phyloP scores from a whole-genome alignment of 768 basidiomycete genomes.

The Pleurotus pulmonarius region DNA sequence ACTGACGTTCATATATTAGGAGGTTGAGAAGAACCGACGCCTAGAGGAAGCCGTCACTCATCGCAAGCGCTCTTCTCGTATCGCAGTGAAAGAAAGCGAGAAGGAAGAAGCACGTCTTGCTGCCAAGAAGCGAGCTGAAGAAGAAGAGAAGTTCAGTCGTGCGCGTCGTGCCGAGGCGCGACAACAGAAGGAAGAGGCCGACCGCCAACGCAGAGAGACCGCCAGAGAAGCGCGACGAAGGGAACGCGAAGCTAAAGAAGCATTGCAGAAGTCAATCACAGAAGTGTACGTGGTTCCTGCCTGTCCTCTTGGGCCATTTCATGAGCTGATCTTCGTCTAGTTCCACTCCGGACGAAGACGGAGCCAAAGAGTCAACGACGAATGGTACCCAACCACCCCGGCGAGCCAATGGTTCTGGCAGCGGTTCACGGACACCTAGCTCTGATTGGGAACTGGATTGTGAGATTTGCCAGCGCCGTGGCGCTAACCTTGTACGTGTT shows the following conservation, averaged over 20 bases:
- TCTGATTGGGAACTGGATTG: constrained; percentile 88
- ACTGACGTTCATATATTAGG: constrained; percentile 32
- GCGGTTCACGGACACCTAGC: constrained; percentile 48
- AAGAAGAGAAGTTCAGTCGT: constrained; percentile 64
- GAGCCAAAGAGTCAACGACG: neutral
- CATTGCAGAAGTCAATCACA: constrained; percentile 22
- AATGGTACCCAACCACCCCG: constrained; percentile 6
- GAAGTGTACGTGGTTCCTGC: constrained; percentile 16
- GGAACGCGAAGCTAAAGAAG: constrained; percentile 45
- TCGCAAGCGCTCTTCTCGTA: constrained; percentile 88
- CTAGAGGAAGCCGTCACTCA: constrained; percentile 75
- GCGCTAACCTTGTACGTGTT: constrained; percentile 65
- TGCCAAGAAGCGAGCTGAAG: constrained; percentile 59
- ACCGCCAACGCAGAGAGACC: constrained; percentile 49
- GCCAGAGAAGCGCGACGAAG: constrained; percentile 53
- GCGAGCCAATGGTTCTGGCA: constrained; percentile 21
- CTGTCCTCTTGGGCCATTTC: too few species aligned
- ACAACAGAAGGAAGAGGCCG: constrained; percentile 53
- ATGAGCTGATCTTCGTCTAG: neutral
- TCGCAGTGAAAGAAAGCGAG: constrained; percentile 78
- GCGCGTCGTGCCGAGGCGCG: constrained; percentile 55
- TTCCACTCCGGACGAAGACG: neutral
- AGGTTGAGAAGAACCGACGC: constrained; percentile 55
- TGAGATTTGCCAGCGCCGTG: constrained; percentile 74
- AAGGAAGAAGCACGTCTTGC: constrained; percentile 66